These are phyloP conservation scores for Umbelopsis isabellina DNA, from an alignment of 192 early-diverging fungal genomes.

Conservation along the genomic window DNA sequence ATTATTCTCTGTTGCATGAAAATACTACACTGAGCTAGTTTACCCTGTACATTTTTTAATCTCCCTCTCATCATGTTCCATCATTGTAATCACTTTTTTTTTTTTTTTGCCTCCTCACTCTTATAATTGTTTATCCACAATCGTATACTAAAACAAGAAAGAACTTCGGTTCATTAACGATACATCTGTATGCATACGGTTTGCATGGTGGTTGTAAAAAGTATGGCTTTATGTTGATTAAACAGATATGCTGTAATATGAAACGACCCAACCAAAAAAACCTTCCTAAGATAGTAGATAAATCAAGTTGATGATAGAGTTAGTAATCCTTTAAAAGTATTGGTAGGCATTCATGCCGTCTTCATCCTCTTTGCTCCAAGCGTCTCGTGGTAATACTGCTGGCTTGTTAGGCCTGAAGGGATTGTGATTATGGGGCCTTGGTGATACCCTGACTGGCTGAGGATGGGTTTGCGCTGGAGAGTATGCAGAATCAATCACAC, in stretches of 20 bases:
- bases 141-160: no score
- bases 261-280: no score
- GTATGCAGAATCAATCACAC: not conserved
- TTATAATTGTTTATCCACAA: not conserved
- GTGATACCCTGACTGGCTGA: not conserved
- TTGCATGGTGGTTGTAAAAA: no score
- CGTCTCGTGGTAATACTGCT: not conserved
- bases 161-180: no score
- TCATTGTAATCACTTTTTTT: conserved; percentile 16
- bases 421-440: not conserved
- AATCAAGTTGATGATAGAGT: no score
- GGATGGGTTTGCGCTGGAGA: not conserved
- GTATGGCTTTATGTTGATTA: no score
- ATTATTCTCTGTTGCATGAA: conserved; percentile 2
- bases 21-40: not conserved
- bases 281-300: no score
- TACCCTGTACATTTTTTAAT: conserved; percentile 13
- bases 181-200: no score
- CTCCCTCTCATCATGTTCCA: not conserved
- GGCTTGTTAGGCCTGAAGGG: not conserved
- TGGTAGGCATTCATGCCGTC: conserved; percentile 3
- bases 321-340: not conserved
- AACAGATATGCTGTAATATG: no score
- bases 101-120: conserved; percentile 2
- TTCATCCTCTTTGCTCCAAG: conserved; percentile 8